Evolutionary conservation across 192 early-diverging fungal genomes (phyloP).

Genomic region (Coemansia sp.): DNA sequence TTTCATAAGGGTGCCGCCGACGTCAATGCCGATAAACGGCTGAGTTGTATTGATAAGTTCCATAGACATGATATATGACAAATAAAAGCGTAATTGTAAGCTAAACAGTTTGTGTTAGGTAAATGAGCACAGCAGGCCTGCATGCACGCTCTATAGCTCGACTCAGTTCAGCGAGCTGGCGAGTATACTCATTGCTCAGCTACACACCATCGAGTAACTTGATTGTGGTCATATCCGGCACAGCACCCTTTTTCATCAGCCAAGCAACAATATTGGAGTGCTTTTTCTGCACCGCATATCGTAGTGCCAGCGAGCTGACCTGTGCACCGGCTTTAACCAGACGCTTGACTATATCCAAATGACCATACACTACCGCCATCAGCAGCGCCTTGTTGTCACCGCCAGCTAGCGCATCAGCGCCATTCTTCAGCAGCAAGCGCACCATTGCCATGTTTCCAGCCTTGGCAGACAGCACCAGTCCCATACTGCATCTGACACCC

Average conservation of each 20-base stretch:
- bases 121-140: too few species aligned
- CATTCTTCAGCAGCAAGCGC: constrained; percentile 35
- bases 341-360: constrained; percentile 35
- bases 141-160: too few species aligned
- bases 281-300: constrained; percentile 50
- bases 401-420: constrained; percentile 25
- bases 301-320: constrained; percentile 34
- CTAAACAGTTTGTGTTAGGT: background rate
- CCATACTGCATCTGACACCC: constrained; percentile 25
- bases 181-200: background rate
- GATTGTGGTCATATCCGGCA: constrained; percentile 49
- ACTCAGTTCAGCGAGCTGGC: too few species aligned
- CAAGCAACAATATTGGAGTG: constrained; percentile 22
- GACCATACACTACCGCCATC: constrained; percentile 47
- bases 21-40: constrained; percentile 21
- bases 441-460: constrained; percentile 43
- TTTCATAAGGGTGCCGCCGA: constrained; percentile 42
- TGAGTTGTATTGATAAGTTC: background rate
- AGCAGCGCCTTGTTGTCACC: constrained; percentile 48
- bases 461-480: constrained; percentile 38
- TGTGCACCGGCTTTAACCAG: constrained; percentile 46
- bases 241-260: constrained; percentile 45
- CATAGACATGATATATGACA: too few species aligned
- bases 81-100: background rate
- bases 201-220: constrained; percentile 30